Conservation (phyloP, 805 yeast genomes). For the Candida orba region DNA sequence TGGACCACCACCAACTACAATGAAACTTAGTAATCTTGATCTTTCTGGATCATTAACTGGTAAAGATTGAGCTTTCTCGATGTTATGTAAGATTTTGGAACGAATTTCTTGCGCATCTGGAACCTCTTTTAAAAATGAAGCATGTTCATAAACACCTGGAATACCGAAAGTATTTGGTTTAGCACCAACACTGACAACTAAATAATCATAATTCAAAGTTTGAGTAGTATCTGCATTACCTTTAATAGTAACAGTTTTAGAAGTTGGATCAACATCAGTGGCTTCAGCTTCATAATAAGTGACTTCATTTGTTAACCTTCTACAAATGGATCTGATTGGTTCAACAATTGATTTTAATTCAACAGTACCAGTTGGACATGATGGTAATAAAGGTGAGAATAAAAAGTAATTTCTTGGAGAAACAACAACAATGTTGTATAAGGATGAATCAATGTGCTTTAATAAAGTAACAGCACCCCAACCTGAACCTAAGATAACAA, state of each 20-base stretch:
- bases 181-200: conserved; percentile 90
- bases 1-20: conserved; percentile 97
- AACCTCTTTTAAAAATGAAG: conserved; percentile 83
- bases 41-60: conserved; percentile 76
- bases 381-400: conserved; percentile 89
- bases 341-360: conserved; percentile 88
- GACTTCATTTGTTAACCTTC: conserved; percentile 70
- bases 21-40: conserved; percentile 75
- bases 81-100: conserved; percentile 72
- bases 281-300: conserved; percentile 88
- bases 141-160: conserved; percentile 82
- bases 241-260: conserved; percentile 60
- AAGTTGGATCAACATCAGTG: conserved; percentile 70
- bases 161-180: conserved; percentile 90
- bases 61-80: conserved; percentile 82
- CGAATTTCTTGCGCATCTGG: conserved; percentile 80
- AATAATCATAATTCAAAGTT: conserved; percentile 64
- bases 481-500: conserved; percentile 77
- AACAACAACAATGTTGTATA: conserved; percentile 82
- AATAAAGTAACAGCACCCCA: conserved; percentile 91
- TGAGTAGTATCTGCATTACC: conserved; percentile 31
- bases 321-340: conserved; percentile 83
- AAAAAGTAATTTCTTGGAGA: conserved; percentile 92
- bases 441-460: conserved; percentile 76
- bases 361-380: conserved; percentile 90